Evolutionary conservation across 225 moss, liverwort and hornwort genomes (phyloP), one percentile per base, ranked within the genome.

Genomic region (Sphagnum contortum): DNA sequence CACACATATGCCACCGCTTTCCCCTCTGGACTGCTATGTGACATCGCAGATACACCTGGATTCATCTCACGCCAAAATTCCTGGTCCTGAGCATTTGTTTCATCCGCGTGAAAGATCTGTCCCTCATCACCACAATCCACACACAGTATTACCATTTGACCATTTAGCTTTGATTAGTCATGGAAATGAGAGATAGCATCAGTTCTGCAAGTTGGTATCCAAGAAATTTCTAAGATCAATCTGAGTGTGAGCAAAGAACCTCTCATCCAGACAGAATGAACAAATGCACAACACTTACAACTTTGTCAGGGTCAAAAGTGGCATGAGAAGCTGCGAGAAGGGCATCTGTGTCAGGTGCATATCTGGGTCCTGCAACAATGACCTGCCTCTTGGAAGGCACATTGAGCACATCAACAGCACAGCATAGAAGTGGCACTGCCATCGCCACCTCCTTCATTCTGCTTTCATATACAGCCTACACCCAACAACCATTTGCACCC

Each of bases 381-480:
- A 98, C 71, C 81, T 98, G 93, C 8, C 93, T 82, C 81, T 89
- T 98, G 6, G 89, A 73, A 66, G 79, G 69, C 56, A 70, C 75
- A 50, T 71, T 70, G 64, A 85, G 87, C 8, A 79, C 77, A 80
- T 98, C 98, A 60, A 87, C 91, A n/a, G 98, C 98, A 71, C 89
- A 91, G 62, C 91, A 98, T 71, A 98, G 78, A 48, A 98, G 81
- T 45, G 98, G 98, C 51, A 93, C 89, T 62, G 93, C 98, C 98
- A 98, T 84, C 7, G 98, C 89, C 64, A 88, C 86, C 68, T 98
- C 93, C 80, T 83, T 89, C 2, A 93, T 82, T 69, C 87, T 79
- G 45, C 83, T 73, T 58, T 98, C 98, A 61, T 91, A 93, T 29
- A 93, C 93, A 56, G 93, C 77, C 96, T 96, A 68, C 54, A 74